phyloP scores from a whole-genome alignment of 257 asterid species.

The Primulina huaijiensis region DNA sequence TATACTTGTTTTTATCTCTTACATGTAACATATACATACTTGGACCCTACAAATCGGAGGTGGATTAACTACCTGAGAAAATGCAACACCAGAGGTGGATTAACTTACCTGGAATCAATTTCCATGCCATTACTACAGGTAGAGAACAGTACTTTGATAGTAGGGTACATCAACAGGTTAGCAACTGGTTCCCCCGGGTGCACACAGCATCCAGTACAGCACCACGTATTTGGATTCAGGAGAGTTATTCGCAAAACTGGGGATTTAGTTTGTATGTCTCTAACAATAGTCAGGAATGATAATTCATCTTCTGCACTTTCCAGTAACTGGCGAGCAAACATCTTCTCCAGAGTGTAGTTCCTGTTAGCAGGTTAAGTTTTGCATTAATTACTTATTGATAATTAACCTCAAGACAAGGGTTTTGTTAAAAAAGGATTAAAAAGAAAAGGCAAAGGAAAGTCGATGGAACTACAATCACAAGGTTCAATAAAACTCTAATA shows the following conservation, averaged over 20 bases:
- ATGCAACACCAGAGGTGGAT: background rate
- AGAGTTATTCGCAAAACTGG: conserved; percentile 66
- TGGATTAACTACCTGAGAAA: background rate
- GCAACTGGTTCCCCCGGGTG: conserved; percentile 39
- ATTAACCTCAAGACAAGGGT: conserved; percentile 10
- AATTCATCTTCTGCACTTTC: conserved; percentile 85
- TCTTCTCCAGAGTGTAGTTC: conserved; percentile 64
- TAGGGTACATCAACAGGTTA: conserved; percentile 55
- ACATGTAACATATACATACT: too few relatives aligned
- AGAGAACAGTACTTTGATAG: conserved; percentile 63
- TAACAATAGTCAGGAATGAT: conserved; percentile 74
- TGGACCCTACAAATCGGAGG: background rate
- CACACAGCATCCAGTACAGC: conserved; percentile 50
- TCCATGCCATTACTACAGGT: conserved; percentile 37
- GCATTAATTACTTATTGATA: conserved; percentile 13
- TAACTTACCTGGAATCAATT: conserved; percentile 52
- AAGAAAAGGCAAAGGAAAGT: background rate
- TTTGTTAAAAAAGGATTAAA: background rate
- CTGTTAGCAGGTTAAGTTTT: conserved; percentile 35
- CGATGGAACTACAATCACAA: background rate
- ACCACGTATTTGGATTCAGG: conserved; percentile 84
- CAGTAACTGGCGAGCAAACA: conserved; percentile 69
- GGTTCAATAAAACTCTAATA: too few relatives aligned
- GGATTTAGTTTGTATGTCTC: conserved; percentile 59
- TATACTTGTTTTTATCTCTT: too few relatives aligned